Conservation (phyloP, 148 eudicot species). For the Vaccinium darrowii region DNA sequence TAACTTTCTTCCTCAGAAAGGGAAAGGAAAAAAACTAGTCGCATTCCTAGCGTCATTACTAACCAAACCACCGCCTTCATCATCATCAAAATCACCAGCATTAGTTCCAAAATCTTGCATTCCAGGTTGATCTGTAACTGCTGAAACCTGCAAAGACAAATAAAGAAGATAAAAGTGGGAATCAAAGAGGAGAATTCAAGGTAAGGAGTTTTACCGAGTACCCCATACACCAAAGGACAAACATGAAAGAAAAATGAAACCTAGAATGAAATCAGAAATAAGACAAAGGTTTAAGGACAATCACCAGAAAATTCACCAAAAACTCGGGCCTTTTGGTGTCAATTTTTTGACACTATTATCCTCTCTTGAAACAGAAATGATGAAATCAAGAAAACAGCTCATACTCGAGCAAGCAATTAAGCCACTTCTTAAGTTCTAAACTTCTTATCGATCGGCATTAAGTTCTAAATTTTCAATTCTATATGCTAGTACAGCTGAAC, state of each 20-base stretch:
- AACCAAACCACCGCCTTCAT: conserved; percentile 91
- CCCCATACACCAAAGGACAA: not conserved
- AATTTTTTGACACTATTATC: not conserved
- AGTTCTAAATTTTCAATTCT: not conserved
- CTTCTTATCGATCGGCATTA: too few relatives aligned
- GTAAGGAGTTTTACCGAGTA: not conserved
- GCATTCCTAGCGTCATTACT: conserved; percentile 26
- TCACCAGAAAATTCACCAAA: not conserved
- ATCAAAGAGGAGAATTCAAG: not conserved
- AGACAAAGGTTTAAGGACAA: not conserved
- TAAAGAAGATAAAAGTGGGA: conserved; percentile 7
- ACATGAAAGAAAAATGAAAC: conserved; percentile 3
- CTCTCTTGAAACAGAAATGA: not conserved
- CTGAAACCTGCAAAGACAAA: conserved; percentile 63
- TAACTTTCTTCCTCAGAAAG: not conserved
- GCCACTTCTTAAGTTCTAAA: not conserved
- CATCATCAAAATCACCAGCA: conserved; percentile 85
- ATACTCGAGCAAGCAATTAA: not conserved
- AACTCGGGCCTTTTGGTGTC: not conserved
- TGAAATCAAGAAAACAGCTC: not conserved
- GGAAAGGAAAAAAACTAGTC: not conserved
- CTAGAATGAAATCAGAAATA: conserved; percentile 1
- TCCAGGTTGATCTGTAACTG: conserved; percentile 76
- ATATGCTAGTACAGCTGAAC: not conserved
- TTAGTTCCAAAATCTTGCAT: conserved; percentile 67